Percentiles rank a stretch among this genome's conserved stretches.
Evolutionary conservation across 768 basidiomycete species (phyloP).

Genomic region (Mycena metata): DNA sequence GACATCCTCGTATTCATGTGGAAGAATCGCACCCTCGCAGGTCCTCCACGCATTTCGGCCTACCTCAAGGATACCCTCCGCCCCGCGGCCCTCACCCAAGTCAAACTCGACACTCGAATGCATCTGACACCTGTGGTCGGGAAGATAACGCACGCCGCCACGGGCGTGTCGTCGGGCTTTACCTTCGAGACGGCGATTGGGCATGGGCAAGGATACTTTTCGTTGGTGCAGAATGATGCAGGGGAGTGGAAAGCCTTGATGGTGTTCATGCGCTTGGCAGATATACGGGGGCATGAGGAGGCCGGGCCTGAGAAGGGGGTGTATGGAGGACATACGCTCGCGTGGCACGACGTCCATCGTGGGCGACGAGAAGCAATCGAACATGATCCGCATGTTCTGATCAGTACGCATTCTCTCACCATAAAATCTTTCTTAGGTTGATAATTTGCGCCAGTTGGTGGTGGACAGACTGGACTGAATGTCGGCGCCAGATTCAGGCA

Average conservation of each 20-base stretch:
- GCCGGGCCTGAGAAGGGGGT: slow-evolving; percentile 33
- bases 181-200: slow-evolving; percentile 51
- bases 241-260: slow-evolving; percentile 52
- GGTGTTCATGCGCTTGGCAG: slow-evolving; percentile 49
- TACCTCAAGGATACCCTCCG: slow-evolving; percentile 47
- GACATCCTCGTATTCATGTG: slow-evolving; percentile 59
- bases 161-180: slow-evolving; percentile 53
- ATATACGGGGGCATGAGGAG: slow-evolving; percentile 54
- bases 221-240: slow-evolving; percentile 43
- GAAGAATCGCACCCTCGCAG: slow-evolving; percentile 54
- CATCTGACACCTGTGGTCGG: slow-evolving; percentile 3
- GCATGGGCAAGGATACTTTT: slow-evolving; percentile 51
- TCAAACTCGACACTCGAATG: slow-evolving; percentile 44
- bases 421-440: neutral
- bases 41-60: slow-evolving; percentile 39
- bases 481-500: slow-evolving; percentile 57
- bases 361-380: slow-evolving; percentile 54
- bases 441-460: slow-evolving; percentile 52
- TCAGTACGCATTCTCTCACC: slow-evolving; percentile 4
- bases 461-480: slow-evolving; percentile 56
- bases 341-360: slow-evolving; percentile 52
- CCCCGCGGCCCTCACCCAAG: slow-evolving; percentile 41
- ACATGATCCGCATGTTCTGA: slow-evolving; percentile 50
- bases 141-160: slow-evolving; percentile 4
- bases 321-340: slow-evolving; percentile 53